These are phyloP conservation scores for Diospyros kaki DNA, from an alignment of 148 eudicot genomes.

Conservation along the genomic window DNA sequence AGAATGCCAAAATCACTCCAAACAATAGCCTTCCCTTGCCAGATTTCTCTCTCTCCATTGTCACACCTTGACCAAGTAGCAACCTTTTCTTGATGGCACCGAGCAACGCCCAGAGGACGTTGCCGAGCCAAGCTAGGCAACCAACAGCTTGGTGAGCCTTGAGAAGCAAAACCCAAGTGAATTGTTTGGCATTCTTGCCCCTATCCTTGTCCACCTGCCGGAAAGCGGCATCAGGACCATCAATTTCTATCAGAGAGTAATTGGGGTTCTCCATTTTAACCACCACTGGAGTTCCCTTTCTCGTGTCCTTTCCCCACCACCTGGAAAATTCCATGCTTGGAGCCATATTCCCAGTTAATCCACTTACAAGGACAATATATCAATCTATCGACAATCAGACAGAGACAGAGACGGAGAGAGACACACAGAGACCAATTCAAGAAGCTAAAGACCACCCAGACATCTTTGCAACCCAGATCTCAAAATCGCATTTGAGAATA, in stretches of 20 bases:
- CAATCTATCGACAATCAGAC: neutral
- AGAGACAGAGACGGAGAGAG: neutral
- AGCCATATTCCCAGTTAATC: slow-evolving; percentile 7
- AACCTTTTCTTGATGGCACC: slow-evolving; percentile 41
- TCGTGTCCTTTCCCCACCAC: slow-evolving; percentile 43
- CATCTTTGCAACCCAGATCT: neutral
- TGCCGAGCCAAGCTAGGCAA: slow-evolving; percentile 51
- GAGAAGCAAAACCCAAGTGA: slow-evolving; percentile 56
- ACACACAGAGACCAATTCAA: neutral
- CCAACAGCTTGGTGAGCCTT: slow-evolving; percentile 59
- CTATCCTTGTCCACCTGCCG: slow-evolving; percentile 37
- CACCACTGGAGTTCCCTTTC: slow-evolving; percentile 51
- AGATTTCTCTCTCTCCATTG: slow-evolving; percentile 40
- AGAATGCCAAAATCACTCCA: slow-evolving; percentile 40
- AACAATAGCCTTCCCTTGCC: slow-evolving; percentile 33
- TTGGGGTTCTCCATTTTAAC: slow-evolving; percentile 58
- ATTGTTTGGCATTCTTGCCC: slow-evolving; percentile 48
- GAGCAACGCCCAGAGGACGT: slow-evolving; percentile 35
- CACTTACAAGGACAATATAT: neutral
- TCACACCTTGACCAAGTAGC: slow-evolving; percentile 38
- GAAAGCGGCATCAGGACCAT: slow-evolving; percentile 39
- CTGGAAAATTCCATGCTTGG: slow-evolving; percentile 13
- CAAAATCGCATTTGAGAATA: neutral
- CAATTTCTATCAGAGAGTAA: slow-evolving; percentile 43
- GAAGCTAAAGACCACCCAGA: slow-evolving; percentile 11